phyloP scores from a whole-genome alignment of 1,284 basidiomycete species.

The Puccinia horiana region DNA sequence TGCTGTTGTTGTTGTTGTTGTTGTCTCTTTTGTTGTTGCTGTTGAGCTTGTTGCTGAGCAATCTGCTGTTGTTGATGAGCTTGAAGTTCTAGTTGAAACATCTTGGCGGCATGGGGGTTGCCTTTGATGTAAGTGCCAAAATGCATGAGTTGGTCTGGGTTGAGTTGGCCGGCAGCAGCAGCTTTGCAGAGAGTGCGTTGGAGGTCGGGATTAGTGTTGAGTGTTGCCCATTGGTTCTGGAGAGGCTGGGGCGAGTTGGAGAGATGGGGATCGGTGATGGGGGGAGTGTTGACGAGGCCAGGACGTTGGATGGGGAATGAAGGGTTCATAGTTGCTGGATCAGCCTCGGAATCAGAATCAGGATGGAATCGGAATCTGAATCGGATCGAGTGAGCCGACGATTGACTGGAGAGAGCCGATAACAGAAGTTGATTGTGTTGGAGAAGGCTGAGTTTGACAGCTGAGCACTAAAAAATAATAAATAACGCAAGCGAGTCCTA shows the following conservation, averaged over 20 bases:
- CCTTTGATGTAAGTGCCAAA: slow-evolving; percentile 37
- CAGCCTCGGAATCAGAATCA: not conserved
- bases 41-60: slow-evolving; percentile 29
- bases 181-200: slow-evolving; percentile 49
- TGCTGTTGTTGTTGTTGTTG: slow-evolving; percentile 28
- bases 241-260: slow-evolving; percentile 4
- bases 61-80: slow-evolving; percentile 42
- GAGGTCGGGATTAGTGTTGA: slow-evolving; percentile 41
- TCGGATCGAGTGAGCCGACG: slow-evolving; percentile 13
- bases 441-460: too few relatives aligned
- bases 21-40: slow-evolving; percentile 26
- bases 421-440: too few relatives aligned
- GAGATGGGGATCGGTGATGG: slow-evolving; percentile 20
- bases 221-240: slow-evolving; percentile 39
- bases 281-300: slow-evolving; percentile 17
- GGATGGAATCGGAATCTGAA: not conserved
- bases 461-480: too few relatives aligned
- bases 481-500: too few relatives aligned
- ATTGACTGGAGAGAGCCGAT: slow-evolving; percentile 5
- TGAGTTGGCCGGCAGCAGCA: slow-evolving; percentile 38
- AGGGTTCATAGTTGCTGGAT: slow-evolving; percentile 30
- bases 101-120: slow-evolving; percentile 32
- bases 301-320: slow-evolving; percentile 44
- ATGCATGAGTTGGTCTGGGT: slow-evolving; percentile 15
- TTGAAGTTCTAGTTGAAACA: slow-evolving; percentile 42